Evolutionary conservation across 805 yeast genomes (phyloP).

Genomic region (Sporopachydermia lactativora): DNA sequence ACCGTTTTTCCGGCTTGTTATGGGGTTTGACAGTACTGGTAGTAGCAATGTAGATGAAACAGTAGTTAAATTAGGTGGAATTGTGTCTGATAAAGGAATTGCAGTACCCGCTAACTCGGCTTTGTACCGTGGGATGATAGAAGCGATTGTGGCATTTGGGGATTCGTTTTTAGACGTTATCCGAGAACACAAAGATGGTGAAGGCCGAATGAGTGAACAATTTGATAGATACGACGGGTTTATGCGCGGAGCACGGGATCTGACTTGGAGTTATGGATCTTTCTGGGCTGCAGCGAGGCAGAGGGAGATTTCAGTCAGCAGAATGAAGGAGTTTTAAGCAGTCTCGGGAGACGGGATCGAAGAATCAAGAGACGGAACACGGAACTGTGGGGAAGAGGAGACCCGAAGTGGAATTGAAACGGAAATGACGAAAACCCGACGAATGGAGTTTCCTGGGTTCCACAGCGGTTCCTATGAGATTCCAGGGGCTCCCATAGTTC

Average conservation of each 20-base stretch:
- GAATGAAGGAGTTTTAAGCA: too few relatives aligned
- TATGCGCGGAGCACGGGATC: conserved; percentile 75
- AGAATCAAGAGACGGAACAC: too few relatives aligned
- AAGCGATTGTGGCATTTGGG: conserved; percentile 21
- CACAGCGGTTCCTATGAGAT: too few relatives aligned
- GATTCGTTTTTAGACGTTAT: conserved; percentile 36
- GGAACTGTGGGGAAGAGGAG: too few relatives aligned
- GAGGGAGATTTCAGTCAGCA: too few relatives aligned
- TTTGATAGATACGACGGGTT: conserved; percentile 69
- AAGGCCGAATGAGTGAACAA: conserved; percentile 80
- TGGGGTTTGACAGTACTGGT: conserved; percentile 3
- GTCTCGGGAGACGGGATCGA: too few relatives aligned
- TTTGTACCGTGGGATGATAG: conserved; percentile 8
- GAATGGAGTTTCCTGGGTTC: too few relatives aligned
- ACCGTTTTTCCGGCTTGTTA: conserved; percentile 5
- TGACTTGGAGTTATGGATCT: conserved; percentile 87
- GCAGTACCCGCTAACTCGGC: neutral
- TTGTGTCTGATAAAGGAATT: neutral
- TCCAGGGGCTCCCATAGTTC: too few relatives aligned
- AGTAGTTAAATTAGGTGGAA: too few relatives aligned
- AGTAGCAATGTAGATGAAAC: neutral
- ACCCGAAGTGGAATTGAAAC: too few relatives aligned
- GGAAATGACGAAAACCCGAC: too few relatives aligned
- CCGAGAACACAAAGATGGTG: conserved; percentile 33
- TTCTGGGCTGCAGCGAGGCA: conserved; percentile 43